These are phyloP conservation scores for Candida smagusa DNA, from an alignment of 1,139 yeast species.

Conservation along the genomic window DNA sequence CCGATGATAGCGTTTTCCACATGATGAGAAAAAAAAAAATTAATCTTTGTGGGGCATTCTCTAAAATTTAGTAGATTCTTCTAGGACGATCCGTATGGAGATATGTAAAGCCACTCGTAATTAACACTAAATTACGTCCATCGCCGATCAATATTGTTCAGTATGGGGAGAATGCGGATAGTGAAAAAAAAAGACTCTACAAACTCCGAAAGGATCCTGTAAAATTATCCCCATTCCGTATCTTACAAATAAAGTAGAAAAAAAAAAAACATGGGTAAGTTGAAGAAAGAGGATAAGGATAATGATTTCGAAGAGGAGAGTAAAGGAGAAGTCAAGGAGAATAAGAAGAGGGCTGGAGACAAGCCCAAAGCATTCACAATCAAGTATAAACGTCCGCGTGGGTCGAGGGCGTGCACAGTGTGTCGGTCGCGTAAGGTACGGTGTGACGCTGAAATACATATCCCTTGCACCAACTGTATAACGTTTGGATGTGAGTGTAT, in stretches of 20 bases:
- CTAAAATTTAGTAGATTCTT: no score
- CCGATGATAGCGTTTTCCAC: conserved; percentile 5
- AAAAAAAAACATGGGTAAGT: conserved; percentile 2
- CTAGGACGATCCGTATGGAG: no score
- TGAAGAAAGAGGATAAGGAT: conserved; percentile 5
- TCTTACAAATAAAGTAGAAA: background rate
- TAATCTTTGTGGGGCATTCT: background rate
- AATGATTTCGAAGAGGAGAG: background rate
- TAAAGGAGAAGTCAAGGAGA: conserved; percentile 5
- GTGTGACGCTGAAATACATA: conserved; percentile 62
- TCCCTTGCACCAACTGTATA: conserved; percentile 74
- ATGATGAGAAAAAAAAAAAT: background rate
- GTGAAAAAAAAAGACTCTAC: no score
- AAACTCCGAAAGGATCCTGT: conserved; percentile 1
- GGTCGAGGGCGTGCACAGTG: conserved; percentile 51
- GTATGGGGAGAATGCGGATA: background rate
- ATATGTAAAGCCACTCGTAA: no score
- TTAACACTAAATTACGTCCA: background rate
- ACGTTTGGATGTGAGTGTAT: conserved; percentile 75
- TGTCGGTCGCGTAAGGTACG: conserved; percentile 75
- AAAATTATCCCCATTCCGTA: no score
- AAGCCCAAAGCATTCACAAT: conserved; percentile 50
- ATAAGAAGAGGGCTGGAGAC: conserved; percentile 14
- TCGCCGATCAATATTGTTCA: background rate
- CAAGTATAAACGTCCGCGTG: conserved; percentile 50